These are phyloP conservation scores for Mytilinidion resinicola DNA, from an alignment of 495 filamentous ascomycete genomes.

Conservation along the genomic window DNA sequence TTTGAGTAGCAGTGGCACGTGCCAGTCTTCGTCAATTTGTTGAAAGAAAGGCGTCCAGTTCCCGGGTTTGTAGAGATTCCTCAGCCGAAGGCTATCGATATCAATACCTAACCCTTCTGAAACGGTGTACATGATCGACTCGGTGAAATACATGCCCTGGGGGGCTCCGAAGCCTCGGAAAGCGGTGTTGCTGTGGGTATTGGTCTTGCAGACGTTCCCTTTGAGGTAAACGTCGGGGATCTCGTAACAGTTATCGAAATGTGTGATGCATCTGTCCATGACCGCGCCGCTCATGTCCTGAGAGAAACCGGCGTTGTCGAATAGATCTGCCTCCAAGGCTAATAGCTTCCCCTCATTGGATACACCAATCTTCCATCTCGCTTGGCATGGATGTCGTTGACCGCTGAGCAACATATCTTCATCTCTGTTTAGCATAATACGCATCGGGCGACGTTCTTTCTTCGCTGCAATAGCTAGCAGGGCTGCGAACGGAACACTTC, in stretches of 20 bases:
- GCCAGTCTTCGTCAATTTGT: conserved; percentile 39
- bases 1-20: conserved; percentile 34
- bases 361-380: conserved; percentile 40
- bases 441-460: conserved; percentile 36
- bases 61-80: conserved; percentile 39
- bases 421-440: conserved; percentile 41
- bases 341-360: conserved; percentile 37
- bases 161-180: conserved; percentile 41
- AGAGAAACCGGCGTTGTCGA: conserved; percentile 39
- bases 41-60: conserved; percentile 39
- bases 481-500: conserved; percentile 35
- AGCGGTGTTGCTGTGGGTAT: conserved; percentile 42
- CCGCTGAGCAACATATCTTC: conserved; percentile 40
- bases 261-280: conserved; percentile 39
- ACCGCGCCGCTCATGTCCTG: conserved; percentile 39
- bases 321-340: conserved; percentile 38
- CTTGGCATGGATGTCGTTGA: conserved; percentile 39
- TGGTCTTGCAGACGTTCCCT: conserved; percentile 39
- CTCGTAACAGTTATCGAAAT: conserved; percentile 39
- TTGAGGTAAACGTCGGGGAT: conserved; percentile 38
- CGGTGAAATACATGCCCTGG: conserved; percentile 39
- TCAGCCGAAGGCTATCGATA: conserved; percentile 37
- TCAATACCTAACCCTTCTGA: conserved; percentile 35
- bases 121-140: conserved; percentile 38
- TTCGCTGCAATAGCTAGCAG: conserved; percentile 40